Percentiles rank a stretch among this genome's conserved stretches.
Conservation (phyloP, 2,329 filamentous ascomycete species). For the Alternaria novae-zelandiae region DNA sequence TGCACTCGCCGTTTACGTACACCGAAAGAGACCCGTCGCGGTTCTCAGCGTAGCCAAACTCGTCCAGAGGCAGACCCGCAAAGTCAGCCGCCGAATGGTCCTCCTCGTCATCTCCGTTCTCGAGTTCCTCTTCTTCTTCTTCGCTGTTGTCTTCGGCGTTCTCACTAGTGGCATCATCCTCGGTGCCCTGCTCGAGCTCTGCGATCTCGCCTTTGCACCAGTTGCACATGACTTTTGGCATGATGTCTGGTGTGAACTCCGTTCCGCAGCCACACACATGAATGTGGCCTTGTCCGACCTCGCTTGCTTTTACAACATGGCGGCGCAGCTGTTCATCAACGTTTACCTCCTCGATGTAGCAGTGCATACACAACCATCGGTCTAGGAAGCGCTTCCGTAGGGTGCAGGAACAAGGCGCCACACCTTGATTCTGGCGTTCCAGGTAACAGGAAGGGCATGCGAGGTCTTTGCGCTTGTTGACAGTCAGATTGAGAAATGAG, state of each 20-base stretch:
- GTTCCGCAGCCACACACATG: constrained; percentile 10
- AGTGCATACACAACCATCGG: constrained; percentile 26
- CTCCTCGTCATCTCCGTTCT: background rate
- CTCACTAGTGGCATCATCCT: background rate
- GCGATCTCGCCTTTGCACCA: constrained; percentile 15
- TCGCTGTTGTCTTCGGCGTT: background rate
- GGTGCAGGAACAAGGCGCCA: constrained; percentile 20
- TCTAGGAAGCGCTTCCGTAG: constrained; percentile 24
- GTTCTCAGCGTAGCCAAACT: constrained; percentile 2
- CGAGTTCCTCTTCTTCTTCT: background rate
- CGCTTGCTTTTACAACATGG: background rate
- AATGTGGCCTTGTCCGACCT: background rate
- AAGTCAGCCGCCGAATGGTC: constrained; percentile 11
- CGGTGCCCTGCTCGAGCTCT: background rate
- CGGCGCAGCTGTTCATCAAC: background rate
- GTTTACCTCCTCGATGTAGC: constrained; percentile 7
- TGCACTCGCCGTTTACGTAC: background rate
- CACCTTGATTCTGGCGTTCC: background rate
- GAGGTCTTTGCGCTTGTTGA: constrained; percentile 11
- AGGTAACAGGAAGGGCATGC: constrained; percentile 22
- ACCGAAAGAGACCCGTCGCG: constrained; percentile 3
- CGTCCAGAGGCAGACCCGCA: background rate
- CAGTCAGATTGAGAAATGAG: background rate
- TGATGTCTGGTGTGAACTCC: background rate
- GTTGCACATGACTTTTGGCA: constrained; percentile 7